Percentiles rank a stretch among this genome's conserved stretches.
These are phyloP conservation scores for Beauveria brongniartii DNA, from an alignment of 2,329 filamentous ascomycete species.

Conservation along the genomic window DNA sequence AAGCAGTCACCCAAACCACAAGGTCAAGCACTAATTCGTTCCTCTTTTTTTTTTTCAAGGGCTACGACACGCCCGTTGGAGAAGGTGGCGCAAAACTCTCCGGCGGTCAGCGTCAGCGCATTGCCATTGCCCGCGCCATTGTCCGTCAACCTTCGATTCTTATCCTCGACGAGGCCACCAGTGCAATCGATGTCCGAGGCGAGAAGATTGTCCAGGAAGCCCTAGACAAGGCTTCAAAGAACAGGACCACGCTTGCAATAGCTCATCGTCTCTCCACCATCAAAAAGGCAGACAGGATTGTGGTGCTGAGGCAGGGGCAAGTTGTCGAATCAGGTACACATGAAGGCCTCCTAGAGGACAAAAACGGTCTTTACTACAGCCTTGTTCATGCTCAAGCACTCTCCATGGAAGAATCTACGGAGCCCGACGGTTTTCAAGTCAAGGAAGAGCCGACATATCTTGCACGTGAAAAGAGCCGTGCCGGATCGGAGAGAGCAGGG, in stretches of 20 bases:
- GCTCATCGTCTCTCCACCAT: constrained; percentile 69
- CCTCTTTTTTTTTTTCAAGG: constrained; percentile 28
- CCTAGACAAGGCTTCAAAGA: constrained; percentile 46
- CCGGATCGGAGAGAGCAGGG: constrained; percentile 25
- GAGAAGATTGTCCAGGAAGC: constrained; percentile 57
- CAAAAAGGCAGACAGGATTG: constrained; percentile 68
- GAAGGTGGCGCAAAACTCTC: constrained; percentile 71
- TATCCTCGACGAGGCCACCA: constrained; percentile 71
- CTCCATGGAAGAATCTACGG: constrained; percentile 39
- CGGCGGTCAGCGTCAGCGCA: constrained; percentile 68
- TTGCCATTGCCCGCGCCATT: constrained; percentile 62
- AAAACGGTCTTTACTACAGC: constrained; percentile 57
- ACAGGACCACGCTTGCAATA: constrained; percentile 64
- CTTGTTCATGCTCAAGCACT: constrained; percentile 59
- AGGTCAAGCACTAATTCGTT: constrained; percentile 10
- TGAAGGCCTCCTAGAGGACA: constrained; percentile 54
- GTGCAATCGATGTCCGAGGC: constrained; percentile 51
- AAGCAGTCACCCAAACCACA: neutral
- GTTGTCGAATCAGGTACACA: constrained; percentile 71
- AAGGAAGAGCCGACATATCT: constrained; percentile 34
- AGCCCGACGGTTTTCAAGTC: constrained; percentile 24
- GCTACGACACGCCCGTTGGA: constrained; percentile 67
- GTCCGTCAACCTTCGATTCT: constrained; percentile 60
- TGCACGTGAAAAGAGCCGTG: constrained; percentile 38
- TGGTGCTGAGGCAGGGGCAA: constrained; percentile 64